Evolutionary conservation across 176 grass and related monocot species (phyloP).

Genomic region (bread wheat (Triticum aestivum)): IWGSC_CS_RefSeq_v2.1 NC_057800.1:497505773-497506272

Average conservation of each 20-base stretch:
- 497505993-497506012: not conserved
- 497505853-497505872: not conserved
- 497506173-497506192: not conserved
- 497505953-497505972: not conserved
- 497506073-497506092: not conserved
- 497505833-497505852: not conserved
- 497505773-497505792: not conserved
- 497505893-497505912: not conserved
- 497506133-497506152: not conserved
- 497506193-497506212: not conserved
- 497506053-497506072: not conserved
- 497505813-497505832: not conserved
- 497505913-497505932: not conserved
- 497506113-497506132: not conserved
- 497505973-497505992: not conserved
- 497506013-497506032: slow-evolving; percentile 6
- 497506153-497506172: not conserved
- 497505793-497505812: not conserved
- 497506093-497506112: not conserved
- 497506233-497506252: not conserved
- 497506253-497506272: not conserved
- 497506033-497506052: not conserved
- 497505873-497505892: not conserved
- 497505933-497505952: not conserved
- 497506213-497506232: not conserved